phyloP scores from a whole-genome alignment of 805 yeast species.

The Kregervanrija delftensis region DNA sequence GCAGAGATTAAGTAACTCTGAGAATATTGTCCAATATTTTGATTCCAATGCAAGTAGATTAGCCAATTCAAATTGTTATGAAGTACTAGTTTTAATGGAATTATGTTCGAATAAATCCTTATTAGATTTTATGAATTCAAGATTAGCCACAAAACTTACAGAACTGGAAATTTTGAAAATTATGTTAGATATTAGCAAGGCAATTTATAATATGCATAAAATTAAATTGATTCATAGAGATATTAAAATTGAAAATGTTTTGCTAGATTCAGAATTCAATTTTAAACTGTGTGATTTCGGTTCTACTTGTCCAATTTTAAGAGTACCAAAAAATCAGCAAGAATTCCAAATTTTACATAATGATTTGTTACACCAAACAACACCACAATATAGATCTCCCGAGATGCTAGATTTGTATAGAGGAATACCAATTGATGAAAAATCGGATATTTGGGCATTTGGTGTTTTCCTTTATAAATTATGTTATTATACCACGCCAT shows the following conservation, averaged over 20 bases:
- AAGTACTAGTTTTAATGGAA: slow-evolving; percentile 90
- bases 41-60: slow-evolving; percentile 91
- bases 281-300: slow-evolving; percentile 81
- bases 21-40: slow-evolving; percentile 79
- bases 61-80: slow-evolving; percentile 47
- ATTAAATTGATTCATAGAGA: slow-evolving; percentile 79
- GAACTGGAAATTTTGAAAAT: slow-evolving; percentile 77
- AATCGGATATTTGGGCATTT: slow-evolving; percentile 80
- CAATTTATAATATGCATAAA: slow-evolving; percentile 80
- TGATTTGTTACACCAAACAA: slow-evolving; percentile 71
- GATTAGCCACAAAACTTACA: slow-evolving; percentile 68
- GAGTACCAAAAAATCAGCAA: slow-evolving; percentile 55
- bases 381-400: slow-evolving; percentile 81
- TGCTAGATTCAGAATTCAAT: slow-evolving; percentile 49
- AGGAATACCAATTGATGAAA: slow-evolving; percentile 70
- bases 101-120: slow-evolving; percentile 82
- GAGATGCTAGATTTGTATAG: slow-evolving; percentile 73
- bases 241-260: slow-evolving; percentile 75
- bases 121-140: slow-evolving; percentile 83
- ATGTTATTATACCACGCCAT: slow-evolving; percentile 79
- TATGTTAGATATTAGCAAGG: slow-evolving; percentile 74
- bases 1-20: slow-evolving; percentile 77
- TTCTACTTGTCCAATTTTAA: slow-evolving; percentile 58
- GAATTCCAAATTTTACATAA: slow-evolving; percentile 55
- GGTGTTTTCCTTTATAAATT: slow-evolving; percentile 73